Evolutionary conservation across 2,329 filamentous ascomycete species (phyloP).

Genomic region (Fusarium pininemorale): DNA sequence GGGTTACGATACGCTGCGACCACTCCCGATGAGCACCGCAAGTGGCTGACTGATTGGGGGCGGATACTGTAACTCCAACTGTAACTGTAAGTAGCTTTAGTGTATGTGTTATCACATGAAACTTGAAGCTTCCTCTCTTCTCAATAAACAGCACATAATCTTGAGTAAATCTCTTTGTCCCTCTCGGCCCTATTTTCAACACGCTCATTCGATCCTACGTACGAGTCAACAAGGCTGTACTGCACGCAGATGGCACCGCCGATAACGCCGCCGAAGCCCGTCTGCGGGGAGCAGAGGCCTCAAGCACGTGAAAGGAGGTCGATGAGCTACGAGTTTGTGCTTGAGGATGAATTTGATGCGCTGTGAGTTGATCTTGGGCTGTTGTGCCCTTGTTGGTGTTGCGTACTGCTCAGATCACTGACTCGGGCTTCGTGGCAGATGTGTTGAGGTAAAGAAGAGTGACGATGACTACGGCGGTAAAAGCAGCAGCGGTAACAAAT

Average conservation of each 20-base stretch:
- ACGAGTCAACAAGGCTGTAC: background rate
- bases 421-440: conserved; percentile 29
- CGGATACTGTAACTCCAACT: background rate
- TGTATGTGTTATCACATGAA: conserved; percentile 25
- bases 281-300: conserved; percentile 30
- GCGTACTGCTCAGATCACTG: background rate
- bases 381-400: too few relatives aligned
- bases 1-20: conserved; percentile 31
- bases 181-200: background rate
- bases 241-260: conserved; percentile 24
- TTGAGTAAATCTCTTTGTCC: background rate
- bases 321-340: conserved; percentile 50
- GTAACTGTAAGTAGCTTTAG: background rate
- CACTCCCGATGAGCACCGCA: conserved; percentile 14
- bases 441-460: conserved; percentile 51
- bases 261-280: conserved; percentile 28
- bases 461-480: conserved; percentile 23
- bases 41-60: conserved; percentile 3
- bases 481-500: conserved; percentile 44
- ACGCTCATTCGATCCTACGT: background rate
- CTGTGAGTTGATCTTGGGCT: conserved; percentile 52
- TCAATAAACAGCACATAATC: conserved; percentile 9
- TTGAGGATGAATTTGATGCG: conserved; percentile 64
- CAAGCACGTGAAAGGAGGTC: conserved; percentile 31
- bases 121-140: background rate